These are phyloP conservation scores for Perkinsus marinus DNA, from an alignment of 169 alveolate species.

Conservation along the genomic window DNA sequence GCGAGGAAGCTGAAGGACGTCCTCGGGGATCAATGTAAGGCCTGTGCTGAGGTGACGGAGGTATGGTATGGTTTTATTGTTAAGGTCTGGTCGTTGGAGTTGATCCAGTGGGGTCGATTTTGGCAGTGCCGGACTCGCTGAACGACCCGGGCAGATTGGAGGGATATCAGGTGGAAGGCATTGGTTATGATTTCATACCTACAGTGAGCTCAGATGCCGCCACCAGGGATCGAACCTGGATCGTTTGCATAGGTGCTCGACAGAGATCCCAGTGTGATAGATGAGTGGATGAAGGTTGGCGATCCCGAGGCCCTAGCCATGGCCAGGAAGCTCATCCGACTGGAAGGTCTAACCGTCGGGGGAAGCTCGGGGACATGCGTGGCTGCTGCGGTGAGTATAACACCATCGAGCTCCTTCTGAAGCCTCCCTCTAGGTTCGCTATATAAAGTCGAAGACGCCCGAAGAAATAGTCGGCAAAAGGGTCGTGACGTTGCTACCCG, in stretches of 20 bases:
- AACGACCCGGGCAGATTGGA: not conserved
- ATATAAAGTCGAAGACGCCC: slow-evolving; percentile 6
- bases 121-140: slow-evolving; percentile 41
- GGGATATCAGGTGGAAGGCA: slow-evolving; percentile 47
- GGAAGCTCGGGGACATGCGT: slow-evolving; percentile 51
- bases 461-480: slow-evolving; percentile 12
- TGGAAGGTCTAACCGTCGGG: slow-evolving; percentile 52
- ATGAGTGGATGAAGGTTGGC: slow-evolving; percentile 34
- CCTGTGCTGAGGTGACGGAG: no score
- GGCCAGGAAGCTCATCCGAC: slow-evolving; percentile 43
- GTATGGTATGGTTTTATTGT: not conserved
- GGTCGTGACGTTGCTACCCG: slow-evolving; percentile 26
- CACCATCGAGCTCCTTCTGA: not conserved
- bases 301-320: slow-evolving; percentile 33
- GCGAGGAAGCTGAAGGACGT: slow-evolving; percentile 62
- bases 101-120: slow-evolving; percentile 64
- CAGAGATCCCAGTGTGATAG: slow-evolving; percentile 9
- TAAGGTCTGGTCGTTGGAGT: slow-evolving; percentile 51
- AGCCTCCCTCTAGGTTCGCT: not conserved
- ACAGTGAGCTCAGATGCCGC: slow-evolving; percentile 16
- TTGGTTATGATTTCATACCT: slow-evolving; percentile 65
- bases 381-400: slow-evolving; percentile 27
- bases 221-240: not conserved
- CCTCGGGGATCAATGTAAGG: slow-evolving; percentile 3
- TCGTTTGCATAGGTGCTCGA: not conserved